Evolutionary conservation across 495 filamentous ascomycete genomes (phyloP).

Genomic region (Penicillium riverlandense): DNA sequence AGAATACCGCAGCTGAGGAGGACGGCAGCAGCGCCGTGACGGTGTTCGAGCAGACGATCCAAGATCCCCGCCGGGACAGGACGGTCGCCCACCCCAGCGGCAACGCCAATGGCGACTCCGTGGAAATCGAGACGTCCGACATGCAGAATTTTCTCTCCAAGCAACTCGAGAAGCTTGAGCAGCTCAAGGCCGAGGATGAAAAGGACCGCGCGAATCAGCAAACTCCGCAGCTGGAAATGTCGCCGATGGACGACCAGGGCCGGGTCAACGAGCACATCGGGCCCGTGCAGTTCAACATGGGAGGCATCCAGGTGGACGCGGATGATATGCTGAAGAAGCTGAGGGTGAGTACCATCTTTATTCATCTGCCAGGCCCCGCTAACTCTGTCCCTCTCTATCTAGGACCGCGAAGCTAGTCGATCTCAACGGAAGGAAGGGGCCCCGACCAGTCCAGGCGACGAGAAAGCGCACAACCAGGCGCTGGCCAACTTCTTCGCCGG

Average conservation of each 20-base stretch:
- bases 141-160: slow-evolving; percentile 71
- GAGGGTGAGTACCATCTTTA: slow-evolving; percentile 48
- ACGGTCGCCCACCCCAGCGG: slow-evolving; percentile 41
- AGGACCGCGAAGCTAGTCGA: slow-evolving; percentile 52
- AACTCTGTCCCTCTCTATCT: neutral
- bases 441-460: slow-evolving; percentile 34
- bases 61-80: slow-evolving; percentile 58
- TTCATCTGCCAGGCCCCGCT: no score
- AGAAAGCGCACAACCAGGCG: slow-evolving; percentile 59
- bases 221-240: slow-evolving; percentile 38
- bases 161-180: slow-evolving; percentile 68
- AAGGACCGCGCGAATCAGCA: slow-evolving; percentile 38
- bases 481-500: slow-evolving; percentile 61
- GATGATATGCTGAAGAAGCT: slow-evolving; percentile 90
- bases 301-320: slow-evolving; percentile 92
- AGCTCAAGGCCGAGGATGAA: slow-evolving; percentile 57
- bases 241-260: slow-evolving; percentile 43
- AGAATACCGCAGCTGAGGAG: slow-evolving; percentile 22
- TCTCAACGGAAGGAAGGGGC: slow-evolving; percentile 36
- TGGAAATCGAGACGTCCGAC: slow-evolving; percentile 67
- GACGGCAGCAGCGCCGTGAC: slow-evolving; percentile 52
- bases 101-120: slow-evolving; percentile 33
- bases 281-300: slow-evolving; percentile 94
- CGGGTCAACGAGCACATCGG: slow-evolving; percentile 84
- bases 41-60: slow-evolving; percentile 74